phyloP scores from a whole-genome alignment of 2,329 filamentous ascomycete species.

The Ceratocystis alfenasii region DNA sequence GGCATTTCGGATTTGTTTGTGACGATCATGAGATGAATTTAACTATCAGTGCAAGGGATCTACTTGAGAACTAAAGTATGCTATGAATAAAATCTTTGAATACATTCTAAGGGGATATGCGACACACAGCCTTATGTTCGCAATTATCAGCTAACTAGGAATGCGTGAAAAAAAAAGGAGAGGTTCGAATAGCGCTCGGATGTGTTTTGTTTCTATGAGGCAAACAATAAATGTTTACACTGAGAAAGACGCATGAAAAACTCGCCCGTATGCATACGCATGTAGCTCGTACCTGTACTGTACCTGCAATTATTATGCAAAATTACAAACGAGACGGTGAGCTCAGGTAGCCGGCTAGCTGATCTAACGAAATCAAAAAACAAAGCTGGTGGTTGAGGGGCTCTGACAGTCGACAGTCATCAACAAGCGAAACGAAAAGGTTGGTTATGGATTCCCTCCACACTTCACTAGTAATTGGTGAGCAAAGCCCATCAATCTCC shows the following conservation, averaged over 20 bases:
- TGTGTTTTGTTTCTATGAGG: slow-evolving; percentile 4
- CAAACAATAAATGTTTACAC: background rate
- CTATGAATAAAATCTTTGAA: background rate
- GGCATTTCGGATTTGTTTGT: background rate
- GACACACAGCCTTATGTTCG: background rate
- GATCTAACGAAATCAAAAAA: background rate
- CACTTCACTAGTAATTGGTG: background rate
- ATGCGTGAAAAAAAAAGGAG: background rate
- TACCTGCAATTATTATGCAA: background rate
- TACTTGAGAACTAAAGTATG: background rate
- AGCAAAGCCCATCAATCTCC: background rate
- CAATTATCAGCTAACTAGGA: background rate
- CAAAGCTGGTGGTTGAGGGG: background rate
- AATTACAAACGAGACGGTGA: background rate
- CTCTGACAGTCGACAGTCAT: background rate
- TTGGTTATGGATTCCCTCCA: background rate
- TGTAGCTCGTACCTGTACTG: background rate
- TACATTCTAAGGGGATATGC: background rate
- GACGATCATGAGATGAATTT: slow-evolving; percentile 3
- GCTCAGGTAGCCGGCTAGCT: background rate
- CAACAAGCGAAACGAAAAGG: background rate
- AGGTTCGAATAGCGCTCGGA: background rate
- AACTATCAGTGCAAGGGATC: background rate
- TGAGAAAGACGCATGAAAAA: background rate
- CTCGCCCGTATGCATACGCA: background rate